Conservation (phyloP, 805 yeast genomes). For the Yamadazyma akitaensis region DNA sequence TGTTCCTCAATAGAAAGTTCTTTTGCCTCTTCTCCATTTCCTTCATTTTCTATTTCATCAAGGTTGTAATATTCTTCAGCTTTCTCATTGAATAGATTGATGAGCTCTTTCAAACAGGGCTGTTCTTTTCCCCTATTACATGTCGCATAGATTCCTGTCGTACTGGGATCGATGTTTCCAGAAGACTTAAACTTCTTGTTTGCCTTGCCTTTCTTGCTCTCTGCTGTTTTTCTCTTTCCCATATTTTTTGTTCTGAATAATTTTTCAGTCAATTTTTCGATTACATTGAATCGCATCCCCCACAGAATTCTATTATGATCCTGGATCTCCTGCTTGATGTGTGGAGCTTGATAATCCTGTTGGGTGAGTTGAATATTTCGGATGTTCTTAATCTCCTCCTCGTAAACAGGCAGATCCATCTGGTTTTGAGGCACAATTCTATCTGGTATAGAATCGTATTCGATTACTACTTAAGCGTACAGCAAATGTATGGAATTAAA, state of each 20-base stretch:
- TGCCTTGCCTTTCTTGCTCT: conserved; percentile 19
- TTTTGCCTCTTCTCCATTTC: conserved; percentile 20
- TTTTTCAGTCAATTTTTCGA: not conserved
- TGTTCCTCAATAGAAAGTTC: conserved; percentile 71
- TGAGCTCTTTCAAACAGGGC: conserved; percentile 72
- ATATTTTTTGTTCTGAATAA: conserved; percentile 11
- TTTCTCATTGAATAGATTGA: conserved; percentile 47
- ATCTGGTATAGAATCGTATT: conserved; percentile 15
- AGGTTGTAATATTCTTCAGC: conserved; percentile 32
- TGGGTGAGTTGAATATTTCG: conserved; percentile 7
- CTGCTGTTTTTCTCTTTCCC: conserved; percentile 29
- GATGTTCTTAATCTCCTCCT: conserved; percentile 13
- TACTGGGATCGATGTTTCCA: conserved; percentile 73
- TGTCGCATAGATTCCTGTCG: conserved; percentile 85
- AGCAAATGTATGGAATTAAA: conserved; percentile 7
- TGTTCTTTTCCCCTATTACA: conserved; percentile 80
- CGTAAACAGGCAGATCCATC: conserved; percentile 5
- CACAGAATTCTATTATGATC: not conserved
- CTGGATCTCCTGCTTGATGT: conserved; percentile 15
- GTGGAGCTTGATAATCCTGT: conserved; percentile 15
- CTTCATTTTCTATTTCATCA: conserved; percentile 19
- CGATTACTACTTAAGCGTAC: conserved; percentile 6
- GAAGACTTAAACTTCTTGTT: conserved; percentile 45
- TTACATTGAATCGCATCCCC: not conserved
- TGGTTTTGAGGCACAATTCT: conserved; percentile 9